Evolutionary conservation across 768 basidiomycete genomes (phyloP).

Genomic region (Calocera cornea): DNA sequence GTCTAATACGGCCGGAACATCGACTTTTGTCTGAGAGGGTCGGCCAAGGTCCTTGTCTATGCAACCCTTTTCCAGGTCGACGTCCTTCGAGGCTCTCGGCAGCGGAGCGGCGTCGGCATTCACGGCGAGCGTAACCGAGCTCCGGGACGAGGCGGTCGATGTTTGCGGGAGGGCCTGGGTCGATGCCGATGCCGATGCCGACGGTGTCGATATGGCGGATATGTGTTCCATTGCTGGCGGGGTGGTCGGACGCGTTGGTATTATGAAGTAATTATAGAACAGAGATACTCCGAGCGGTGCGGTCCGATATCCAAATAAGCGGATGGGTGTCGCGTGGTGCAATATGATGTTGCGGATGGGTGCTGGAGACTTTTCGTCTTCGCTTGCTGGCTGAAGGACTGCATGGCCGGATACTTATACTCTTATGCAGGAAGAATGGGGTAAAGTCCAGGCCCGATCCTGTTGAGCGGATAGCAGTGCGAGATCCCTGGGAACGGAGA

Average conservation of each 20-base stretch:
- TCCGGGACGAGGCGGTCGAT: background rate
- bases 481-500: background rate
- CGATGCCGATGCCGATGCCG: background rate
- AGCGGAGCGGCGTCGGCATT: background rate
- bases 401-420: background rate
- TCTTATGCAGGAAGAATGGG: background rate
- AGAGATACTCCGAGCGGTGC: too few relatives aligned
- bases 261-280: background rate
- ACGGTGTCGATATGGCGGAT: background rate
- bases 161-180: background rate
- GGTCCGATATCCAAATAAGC: background rate
- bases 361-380: background rate
- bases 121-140: background rate
- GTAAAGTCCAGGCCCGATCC: too few relatives aligned
- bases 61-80: background rate
- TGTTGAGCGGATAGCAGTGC: background rate
- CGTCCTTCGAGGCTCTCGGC: background rate
- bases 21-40: background rate
- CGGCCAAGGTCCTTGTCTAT: background rate
- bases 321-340: background rate
- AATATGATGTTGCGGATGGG: background rate
- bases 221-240: background rate
- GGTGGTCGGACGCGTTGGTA: background rate
- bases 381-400: background rate
- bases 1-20: background rate